Base-by-base conservation (phyloP, 768 basidiomycete species). In the Amylocystis lapponica region DNA sequence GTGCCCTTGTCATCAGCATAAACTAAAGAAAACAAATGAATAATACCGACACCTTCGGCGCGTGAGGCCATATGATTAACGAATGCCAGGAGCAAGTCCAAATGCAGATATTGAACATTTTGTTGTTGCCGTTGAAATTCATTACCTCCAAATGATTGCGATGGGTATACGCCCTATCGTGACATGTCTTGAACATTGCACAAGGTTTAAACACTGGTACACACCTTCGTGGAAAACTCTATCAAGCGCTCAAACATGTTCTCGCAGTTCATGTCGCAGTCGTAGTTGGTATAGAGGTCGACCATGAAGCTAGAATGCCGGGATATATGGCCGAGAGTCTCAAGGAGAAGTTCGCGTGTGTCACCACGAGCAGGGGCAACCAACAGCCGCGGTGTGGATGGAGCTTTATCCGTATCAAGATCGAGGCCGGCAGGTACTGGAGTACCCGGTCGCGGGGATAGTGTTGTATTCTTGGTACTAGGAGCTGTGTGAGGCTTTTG, bases 251-350 rank as follows among this genome's bases (percentile, higher is more conserved):
- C 94, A 53, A 94, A 95, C 43, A 98, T 65, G 61, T 98, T 95
- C 67, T 98, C 96, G 61, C 90, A 92, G 57, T 97, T 95, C 51
- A 86, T 81, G 56, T 96, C 92, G 57, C 93, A 97, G 59, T 99
- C 96, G 62, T 97, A 99, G 62, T 98, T 99, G 42, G 81, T 75
- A 68, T 91, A 99, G 12, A 96, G 69, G 56, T 98, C 92, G 35
- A 95, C 89, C 86, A 96, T 91, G 68, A 95, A 94, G 58, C 83
- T 88, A 2, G 88, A 79, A 54, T 86, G 81, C 3, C 85, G 73
- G 13, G 88, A 83, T 33, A 94, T 77, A 41, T 88, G 84, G 41
- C 76, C 76, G 20, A 98, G 67, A 4, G 86, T 86, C 62, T 97
- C 95, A 46, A 99, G 68, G 55, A 98, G 81, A 43, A 98, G 67